These are phyloP conservation scores for Sextonia rubra DNA, from an alignment of 164 flowering plant genomes.

Conservation along the genomic window DNA sequence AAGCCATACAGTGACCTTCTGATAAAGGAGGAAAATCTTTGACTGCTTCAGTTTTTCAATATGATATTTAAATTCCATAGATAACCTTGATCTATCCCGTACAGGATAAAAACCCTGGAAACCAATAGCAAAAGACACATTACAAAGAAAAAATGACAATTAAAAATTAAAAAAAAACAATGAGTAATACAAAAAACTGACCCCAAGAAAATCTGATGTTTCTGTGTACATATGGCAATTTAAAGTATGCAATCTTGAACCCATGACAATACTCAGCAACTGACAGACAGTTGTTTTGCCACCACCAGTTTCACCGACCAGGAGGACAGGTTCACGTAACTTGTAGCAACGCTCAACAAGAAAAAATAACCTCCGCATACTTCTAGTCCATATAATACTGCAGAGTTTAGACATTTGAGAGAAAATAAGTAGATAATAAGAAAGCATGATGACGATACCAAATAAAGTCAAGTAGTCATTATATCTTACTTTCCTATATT, in stretches of 20 bases:
- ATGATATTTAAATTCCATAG: slow-evolving; percentile 37
- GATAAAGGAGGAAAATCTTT: slow-evolving; percentile 36
- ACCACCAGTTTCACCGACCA: slow-evolving; percentile 99
- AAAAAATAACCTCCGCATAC: slow-evolving; percentile 74
- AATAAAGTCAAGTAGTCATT: slow-evolving; percentile 5
- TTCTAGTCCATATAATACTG: slow-evolving; percentile 69
- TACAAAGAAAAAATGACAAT: background rate
- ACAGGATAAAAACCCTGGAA: slow-evolving; percentile 87
- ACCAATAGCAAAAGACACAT: background rate
- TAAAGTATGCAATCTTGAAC: slow-evolving; percentile 59
- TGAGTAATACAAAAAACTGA: slow-evolving; percentile 21
- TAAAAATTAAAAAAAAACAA: background rate
- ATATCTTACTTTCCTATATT: slow-evolving; percentile 36
- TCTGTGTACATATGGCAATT: slow-evolving; percentile 97
- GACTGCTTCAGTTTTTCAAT: slow-evolving; percentile 44
- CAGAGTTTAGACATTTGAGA: slow-evolving; percentile 11
- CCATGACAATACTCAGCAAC: slow-evolving; percentile 50
- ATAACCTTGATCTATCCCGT: slow-evolving; percentile 65
- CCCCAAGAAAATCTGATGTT: slow-evolving; percentile 97
- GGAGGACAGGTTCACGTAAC: slow-evolving; percentile 90
- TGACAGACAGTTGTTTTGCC: slow-evolving; percentile 97
- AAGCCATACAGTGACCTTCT: slow-evolving; percentile 38
- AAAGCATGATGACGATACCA: background rate
- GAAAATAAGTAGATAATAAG: too few species aligned
- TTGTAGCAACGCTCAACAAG: slow-evolving; percentile 78